Percentiles rank a stretch among this genome's conserved stretches.
Conservation (phyloP, 306 rosid genomes). For the Purshia tridentata region DNA sequence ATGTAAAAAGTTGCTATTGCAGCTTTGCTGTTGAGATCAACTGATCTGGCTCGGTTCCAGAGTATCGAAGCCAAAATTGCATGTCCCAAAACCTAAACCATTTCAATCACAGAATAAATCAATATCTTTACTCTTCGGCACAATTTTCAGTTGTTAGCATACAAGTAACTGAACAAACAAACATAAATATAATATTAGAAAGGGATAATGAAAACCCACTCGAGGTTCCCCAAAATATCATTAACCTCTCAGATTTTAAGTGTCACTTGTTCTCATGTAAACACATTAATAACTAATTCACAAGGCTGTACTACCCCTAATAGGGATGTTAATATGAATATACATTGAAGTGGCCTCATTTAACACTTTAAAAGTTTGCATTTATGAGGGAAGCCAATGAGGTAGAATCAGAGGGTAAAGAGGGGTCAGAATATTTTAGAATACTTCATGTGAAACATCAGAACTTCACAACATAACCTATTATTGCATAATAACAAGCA, state of each 20-base stretch:
- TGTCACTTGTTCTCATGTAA: conserved; percentile 4
- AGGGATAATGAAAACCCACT: neutral
- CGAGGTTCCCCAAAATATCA: conserved; percentile 25
- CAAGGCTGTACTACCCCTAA: conserved; percentile 1
- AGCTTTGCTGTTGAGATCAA: conserved; percentile 78
- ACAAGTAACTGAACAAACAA: neutral
- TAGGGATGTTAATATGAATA: neutral
- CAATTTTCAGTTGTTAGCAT: conserved; percentile 8
- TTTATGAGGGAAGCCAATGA: neutral
- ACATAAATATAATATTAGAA: neutral
- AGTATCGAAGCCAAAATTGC: conserved; percentile 60
- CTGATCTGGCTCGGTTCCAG: conserved; percentile 76
- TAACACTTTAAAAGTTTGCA: neutral
- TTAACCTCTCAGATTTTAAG: conserved; percentile 7
- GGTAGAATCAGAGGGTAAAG: neutral
- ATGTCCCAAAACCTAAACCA: conserved; percentile 73
- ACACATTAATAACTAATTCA: neutral
- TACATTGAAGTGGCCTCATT: neutral
- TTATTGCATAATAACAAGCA: neutral
- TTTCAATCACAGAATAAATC: conserved; percentile 24
- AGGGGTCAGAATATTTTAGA: neutral
- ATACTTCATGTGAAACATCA: neutral
- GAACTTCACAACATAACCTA: neutral
- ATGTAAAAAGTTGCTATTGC: conserved; percentile 88
- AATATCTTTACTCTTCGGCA: conserved; percentile 16